A percentile compares a stretch with the other conserved stretches of the same genome.
Conservation (phyloP, 768 basidiomycete species). For the Lactarius trivialis region DNA sequence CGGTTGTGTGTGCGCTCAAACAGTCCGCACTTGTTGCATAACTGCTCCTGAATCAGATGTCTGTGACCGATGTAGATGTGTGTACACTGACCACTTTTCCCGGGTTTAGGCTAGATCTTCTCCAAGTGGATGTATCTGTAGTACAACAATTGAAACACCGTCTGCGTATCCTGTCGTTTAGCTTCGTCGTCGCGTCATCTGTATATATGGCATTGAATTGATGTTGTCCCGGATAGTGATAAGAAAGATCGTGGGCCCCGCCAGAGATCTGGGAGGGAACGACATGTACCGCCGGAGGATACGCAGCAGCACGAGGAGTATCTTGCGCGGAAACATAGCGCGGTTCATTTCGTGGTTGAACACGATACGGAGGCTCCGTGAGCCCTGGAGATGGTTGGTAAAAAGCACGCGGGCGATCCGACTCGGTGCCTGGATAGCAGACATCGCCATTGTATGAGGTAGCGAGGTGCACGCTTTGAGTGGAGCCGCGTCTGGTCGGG, state of each 20-base stretch:
- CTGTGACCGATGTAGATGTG: background rate
- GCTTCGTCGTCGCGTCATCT: conserved; percentile 75
- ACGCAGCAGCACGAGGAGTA: conserved; percentile 13
- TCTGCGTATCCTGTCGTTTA: conserved; percentile 67
- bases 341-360: conserved; percentile 20
- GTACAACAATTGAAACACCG: conserved; percentile 83
- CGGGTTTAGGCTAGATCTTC: conserved; percentile 67
- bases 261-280: conserved; percentile 24
- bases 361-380: conserved; percentile 15
- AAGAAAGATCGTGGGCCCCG: conserved; percentile 26
- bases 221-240: conserved; percentile 36
- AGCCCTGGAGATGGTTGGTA: conserved; percentile 12
- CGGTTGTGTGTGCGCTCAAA: conserved; percentile 78
- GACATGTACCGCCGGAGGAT: conserved; percentile 25
- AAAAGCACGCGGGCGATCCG: conserved; percentile 18
- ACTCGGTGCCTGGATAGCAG: conserved; percentile 13
- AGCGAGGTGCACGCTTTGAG: conserved; percentile 33
- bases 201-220: conserved; percentile 46
- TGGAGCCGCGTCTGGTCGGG: conserved; percentile 37
- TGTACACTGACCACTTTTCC: conserved; percentile 58
- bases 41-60: conserved; percentile 26
- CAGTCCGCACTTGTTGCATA: conserved; percentile 63
- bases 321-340: conserved; percentile 22
- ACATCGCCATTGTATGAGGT: conserved; percentile 33
- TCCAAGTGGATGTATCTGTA: conserved; percentile 79